These are phyloP conservation scores for Murraya koenigii DNA, from an alignment of 345 rosid species.

Conservation along the genomic window DNA sequence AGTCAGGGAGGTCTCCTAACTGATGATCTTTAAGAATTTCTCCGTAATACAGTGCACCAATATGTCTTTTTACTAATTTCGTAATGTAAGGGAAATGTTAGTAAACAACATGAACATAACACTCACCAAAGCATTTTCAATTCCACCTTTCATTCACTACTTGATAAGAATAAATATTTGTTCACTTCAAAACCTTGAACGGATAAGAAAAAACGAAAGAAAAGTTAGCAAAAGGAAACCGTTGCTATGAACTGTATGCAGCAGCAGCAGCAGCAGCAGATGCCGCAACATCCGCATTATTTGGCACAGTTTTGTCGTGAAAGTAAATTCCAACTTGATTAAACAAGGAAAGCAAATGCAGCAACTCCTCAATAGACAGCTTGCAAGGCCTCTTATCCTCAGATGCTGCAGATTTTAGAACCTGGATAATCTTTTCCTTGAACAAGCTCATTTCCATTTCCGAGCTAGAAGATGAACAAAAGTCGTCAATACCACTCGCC, in stretches of 20 bases:
- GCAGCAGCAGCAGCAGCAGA: slow-evolving; percentile 22
- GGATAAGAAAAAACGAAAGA: too few species aligned
- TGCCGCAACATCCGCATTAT: slow-evolving; percentile 18
- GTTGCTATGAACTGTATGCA: slow-evolving; percentile 15
- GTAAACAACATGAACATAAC: background rate
- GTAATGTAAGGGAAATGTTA: background rate
- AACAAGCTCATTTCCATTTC: slow-evolving; percentile 43
- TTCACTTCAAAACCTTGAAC: background rate
- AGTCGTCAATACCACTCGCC: slow-evolving; percentile 13
- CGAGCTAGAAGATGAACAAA: slow-evolving; percentile 13
- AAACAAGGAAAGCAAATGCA: slow-evolving; percentile 59
- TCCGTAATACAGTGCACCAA: too few species aligned
- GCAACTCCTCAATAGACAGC: slow-evolving; percentile 56
- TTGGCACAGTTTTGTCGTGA: slow-evolving; percentile 30
- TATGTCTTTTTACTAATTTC: background rate
- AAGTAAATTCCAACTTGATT: slow-evolving; percentile 72
- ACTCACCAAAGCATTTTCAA: background rate
- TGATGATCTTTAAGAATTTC: too few species aligned
- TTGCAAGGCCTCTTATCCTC: slow-evolving; percentile 84
- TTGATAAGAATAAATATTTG: background rate
- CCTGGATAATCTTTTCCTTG: slow-evolving; percentile 52
- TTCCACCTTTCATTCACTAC: background rate
- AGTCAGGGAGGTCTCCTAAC: background rate
- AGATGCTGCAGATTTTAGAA: slow-evolving; percentile 48
- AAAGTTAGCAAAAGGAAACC: background rate